Percentiles rank a stretch among this genome's conserved stretches.
These are phyloP conservation scores for Alternaria hordeiaustralica DNA, from an alignment of 2,329 filamentous ascomycete species.

Conservation along the genomic window DNA sequence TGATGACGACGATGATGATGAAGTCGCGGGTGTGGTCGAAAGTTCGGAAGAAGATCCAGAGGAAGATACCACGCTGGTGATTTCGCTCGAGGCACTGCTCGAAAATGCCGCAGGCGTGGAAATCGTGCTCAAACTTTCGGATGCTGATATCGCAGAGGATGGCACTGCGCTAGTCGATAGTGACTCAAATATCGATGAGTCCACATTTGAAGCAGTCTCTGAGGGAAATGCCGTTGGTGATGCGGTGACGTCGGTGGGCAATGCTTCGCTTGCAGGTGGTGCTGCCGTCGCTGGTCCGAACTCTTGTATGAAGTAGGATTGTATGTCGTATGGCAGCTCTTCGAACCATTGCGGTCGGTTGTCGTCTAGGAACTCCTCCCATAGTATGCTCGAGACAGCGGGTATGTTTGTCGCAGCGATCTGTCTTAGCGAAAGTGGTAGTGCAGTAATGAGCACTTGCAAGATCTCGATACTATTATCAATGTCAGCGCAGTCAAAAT, in stretches of 20 bases:
- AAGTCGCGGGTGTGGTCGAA: constrained; percentile 1
- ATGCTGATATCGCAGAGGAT: constrained; percentile 4
- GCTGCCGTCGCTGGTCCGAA: constrained; percentile 43
- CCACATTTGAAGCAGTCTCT: constrained; percentile 4
- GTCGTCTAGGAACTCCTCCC: constrained; percentile 42
- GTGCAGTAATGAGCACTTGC: constrained; percentile 42
- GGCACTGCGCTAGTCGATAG: constrained; percentile 2
- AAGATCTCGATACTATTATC: constrained; percentile 40
- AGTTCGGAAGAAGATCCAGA: background rate
- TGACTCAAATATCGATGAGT: background rate
- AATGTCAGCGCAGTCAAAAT: constrained; percentile 10
- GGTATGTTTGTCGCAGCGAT: constrained; percentile 46
- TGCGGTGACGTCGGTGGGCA: constrained; percentile 7
- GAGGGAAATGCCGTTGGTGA: constrained; percentile 6
- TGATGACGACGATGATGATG: background rate
- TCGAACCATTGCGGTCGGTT: constrained; percentile 44
- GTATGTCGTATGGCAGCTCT: constrained; percentile 41
- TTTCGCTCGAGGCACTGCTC: background rate
- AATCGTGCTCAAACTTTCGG: background rate
- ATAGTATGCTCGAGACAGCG: constrained; percentile 44
- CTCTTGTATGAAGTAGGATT: constrained; percentile 41
- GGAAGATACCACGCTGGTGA: background rate
- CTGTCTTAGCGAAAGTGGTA: constrained; percentile 43
- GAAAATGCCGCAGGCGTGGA: constrained; percentile 1
- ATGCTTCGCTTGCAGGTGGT: constrained; percentile 8